A percentile compares a stretch with the other conserved stretches of the same genome.
Evolutionary conservation across 225 moss, liverwort and hornwort species (phyloP).

Genomic region (Sphagnum contortum): DNA sequence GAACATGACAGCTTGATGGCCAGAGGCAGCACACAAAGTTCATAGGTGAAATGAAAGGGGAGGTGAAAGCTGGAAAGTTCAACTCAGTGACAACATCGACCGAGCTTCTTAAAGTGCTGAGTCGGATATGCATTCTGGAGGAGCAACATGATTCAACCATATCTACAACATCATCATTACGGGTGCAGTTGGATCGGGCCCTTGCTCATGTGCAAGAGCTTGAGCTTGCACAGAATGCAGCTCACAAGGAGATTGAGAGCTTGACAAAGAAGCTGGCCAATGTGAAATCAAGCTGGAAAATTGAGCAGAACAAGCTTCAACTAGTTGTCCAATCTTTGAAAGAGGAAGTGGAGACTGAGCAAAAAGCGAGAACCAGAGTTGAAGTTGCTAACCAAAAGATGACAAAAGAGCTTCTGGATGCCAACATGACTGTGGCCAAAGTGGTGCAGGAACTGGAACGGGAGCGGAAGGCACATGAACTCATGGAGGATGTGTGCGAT

Average conservation of each 20-base stretch:
- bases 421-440: constrained; percentile 75
- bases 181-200: constrained; percentile 60
- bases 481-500: constrained; percentile 98
- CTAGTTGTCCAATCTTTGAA: constrained; percentile 54
- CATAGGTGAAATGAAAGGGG: too few relatives aligned
- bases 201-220: constrained; percentile 65
- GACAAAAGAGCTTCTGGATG: constrained; percentile 77
- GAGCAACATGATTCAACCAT: constrained; percentile 49
- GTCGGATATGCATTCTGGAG: constrained; percentile 62
- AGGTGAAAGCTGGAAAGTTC: constrained; percentile 21
- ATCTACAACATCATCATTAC: constrained; percentile 38
- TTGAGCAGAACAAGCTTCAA: constrained; percentile 71
- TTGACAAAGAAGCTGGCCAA: constrained; percentile 62
- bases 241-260: constrained; percentile 61
- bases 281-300: constrained; percentile 62
- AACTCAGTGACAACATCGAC: constrained; percentile 35
- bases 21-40: too few relatives aligned
- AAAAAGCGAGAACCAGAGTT: constrained; percentile 61
- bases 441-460: constrained; percentile 82
- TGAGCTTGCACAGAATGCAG: constrained; percentile 63
- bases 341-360: constrained; percentile 84
- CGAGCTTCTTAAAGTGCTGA: constrained; percentile 65
- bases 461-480: constrained; percentile 74
- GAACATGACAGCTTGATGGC: constrained; percentile 1
- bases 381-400: constrained; percentile 81